These are phyloP conservation scores for Nemania bipapillata DNA, from an alignment of 2,329 filamentous ascomycete species.

Conservation along the genomic window DNA sequence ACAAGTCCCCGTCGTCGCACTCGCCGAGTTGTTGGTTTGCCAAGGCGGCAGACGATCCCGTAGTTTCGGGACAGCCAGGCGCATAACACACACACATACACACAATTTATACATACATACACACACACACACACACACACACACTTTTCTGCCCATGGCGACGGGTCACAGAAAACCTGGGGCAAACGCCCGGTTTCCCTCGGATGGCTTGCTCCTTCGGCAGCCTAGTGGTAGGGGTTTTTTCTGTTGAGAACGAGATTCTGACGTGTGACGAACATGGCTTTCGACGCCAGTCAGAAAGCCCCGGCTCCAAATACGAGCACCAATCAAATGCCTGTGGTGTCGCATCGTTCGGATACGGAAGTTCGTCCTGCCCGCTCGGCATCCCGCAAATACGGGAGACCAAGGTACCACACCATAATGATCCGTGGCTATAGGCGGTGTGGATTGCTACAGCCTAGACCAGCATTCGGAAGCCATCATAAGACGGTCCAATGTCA, in stretches of 20 bases:
- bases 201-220: background rate
- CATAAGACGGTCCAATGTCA: slow-evolving; percentile 16
- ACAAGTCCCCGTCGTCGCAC: slow-evolving; percentile 11
- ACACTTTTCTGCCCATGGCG: background rate
- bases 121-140: too few relatives aligned
- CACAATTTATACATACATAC: too few relatives aligned
- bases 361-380: slow-evolving; percentile 4
- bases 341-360: background rate
- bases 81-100: too few relatives aligned
- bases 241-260: background rate
- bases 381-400: slow-evolving; percentile 20
- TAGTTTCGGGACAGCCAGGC: background rate
- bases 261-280: slow-evolving; percentile 14
- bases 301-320: slow-evolving; percentile 1
- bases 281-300: slow-evolving; percentile 26
- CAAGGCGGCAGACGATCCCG: slow-evolving; percentile 23
- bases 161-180: slow-evolving; percentile 10
- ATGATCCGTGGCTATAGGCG: slow-evolving; percentile 15
- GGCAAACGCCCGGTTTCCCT: background rate
- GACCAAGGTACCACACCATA: background rate
- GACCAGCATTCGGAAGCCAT: background rate
- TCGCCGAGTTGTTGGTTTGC: slow-evolving; percentile 8
- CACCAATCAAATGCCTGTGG: slow-evolving; percentile 12
- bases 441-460: slow-evolving; percentile 22
- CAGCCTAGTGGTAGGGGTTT: background rate